Evolutionary conservation across 768 basidiomycete genomes (phyloP).

Genomic region (Sporobolomyces phaffii): DNA sequence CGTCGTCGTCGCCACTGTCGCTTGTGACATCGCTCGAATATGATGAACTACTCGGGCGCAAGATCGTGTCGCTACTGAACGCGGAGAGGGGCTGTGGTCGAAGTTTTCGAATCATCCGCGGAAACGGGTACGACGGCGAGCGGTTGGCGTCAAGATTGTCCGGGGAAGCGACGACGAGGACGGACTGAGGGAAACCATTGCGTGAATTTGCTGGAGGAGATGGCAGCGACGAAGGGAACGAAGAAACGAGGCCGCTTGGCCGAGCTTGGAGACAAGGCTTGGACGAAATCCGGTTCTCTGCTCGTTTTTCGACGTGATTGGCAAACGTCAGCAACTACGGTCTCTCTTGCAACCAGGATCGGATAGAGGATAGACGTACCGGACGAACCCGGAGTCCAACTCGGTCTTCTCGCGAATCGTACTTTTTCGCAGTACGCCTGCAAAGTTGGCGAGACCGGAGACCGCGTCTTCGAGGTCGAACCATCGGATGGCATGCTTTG

Average conservation of each 20-base stretch:
- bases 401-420: background rate
- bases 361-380: too few relatives aligned
- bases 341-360: too few relatives aligned
- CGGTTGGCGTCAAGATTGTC: background rate
- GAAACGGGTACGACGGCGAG: background rate
- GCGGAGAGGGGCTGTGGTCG: slow-evolving; percentile 1
- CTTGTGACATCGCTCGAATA: too few relatives aligned
- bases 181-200: too few relatives aligned
- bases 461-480: background rate
- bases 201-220: background rate
- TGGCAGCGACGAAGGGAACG: background rate
- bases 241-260: background rate
- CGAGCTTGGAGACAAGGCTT: slow-evolving; percentile 1
- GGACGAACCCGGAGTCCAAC: too few relatives aligned
- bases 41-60: background rate
- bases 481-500: background rate
- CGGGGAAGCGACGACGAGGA: background rate
- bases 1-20: too few relatives aligned
- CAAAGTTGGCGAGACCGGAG: background rate
- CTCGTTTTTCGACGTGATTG: too few relatives aligned
- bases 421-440: background rate
- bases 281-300: too few relatives aligned
- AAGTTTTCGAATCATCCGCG: background rate
- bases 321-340: background rate
- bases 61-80: background rate